phyloP scores from a whole-genome alignment of 495 filamentous ascomycete genomes.

The Elasticomyces elasticus region DNA sequence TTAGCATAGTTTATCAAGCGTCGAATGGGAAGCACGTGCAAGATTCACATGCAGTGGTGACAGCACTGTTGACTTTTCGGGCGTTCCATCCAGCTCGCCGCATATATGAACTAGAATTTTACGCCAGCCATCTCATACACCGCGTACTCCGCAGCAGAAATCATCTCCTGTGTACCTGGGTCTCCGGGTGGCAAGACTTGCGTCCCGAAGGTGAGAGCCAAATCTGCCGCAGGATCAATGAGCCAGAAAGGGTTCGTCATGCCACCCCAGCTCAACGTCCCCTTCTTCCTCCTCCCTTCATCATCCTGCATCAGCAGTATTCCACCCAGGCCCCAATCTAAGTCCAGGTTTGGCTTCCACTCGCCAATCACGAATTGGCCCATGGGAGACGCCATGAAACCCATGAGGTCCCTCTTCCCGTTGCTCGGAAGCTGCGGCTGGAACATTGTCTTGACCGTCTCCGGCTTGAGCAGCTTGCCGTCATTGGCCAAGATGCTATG shows the following conservation, averaged over 20 bases:
- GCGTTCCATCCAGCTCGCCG: no score
- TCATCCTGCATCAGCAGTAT: slow-evolving; percentile 26
- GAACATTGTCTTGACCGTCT: slow-evolving; percentile 44
- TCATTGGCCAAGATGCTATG: slow-evolving; percentile 39
- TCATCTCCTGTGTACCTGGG: slow-evolving; percentile 4
- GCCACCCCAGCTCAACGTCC: slow-evolving; percentile 30
- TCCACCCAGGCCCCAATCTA: slow-evolving; percentile 31
- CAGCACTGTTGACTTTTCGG: no score
- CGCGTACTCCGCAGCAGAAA: slow-evolving; percentile 13
- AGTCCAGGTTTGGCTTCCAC: slow-evolving; percentile 8
- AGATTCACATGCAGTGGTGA: no score
- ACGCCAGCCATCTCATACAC: slow-evolving; percentile 13
- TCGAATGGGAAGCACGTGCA: no score
- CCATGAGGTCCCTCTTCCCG: slow-evolving; percentile 2
- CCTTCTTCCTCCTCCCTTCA: slow-evolving; percentile 23
- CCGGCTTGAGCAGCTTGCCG: slow-evolving; percentile 35
- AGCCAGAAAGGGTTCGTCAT: slow-evolving; percentile 28
- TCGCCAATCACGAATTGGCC: slow-evolving; percentile 10
- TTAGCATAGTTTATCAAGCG: no score
- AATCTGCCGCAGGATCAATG: slow-evolving; percentile 18
- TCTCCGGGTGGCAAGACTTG: slow-evolving; percentile 22
- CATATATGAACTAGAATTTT: no score
- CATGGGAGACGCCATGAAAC: slow-evolving; percentile 1
- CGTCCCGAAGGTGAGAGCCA: slow-evolving; percentile 19
- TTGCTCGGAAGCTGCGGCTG: slow-evolving; percentile 17